Evolutionary conservation across 495 filamentous ascomycete species (phyloP).

Genomic region (Jackrogersella minutella): DNA sequence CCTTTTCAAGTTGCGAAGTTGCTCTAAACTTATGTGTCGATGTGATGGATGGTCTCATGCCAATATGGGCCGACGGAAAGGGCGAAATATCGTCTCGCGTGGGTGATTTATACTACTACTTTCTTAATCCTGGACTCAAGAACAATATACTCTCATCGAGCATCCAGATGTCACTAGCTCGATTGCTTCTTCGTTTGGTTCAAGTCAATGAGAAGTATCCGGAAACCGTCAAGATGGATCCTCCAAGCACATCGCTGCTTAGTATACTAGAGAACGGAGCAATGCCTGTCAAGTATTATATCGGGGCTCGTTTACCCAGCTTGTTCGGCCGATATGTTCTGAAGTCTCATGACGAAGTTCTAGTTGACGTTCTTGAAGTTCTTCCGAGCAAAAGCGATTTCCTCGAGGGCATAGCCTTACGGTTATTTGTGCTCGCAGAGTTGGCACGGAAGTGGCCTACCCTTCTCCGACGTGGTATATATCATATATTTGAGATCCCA

Average conservation of each 20-base stretch:
- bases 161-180: constrained; percentile 70
- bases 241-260: constrained; percentile 78
- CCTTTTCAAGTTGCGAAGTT: constrained; percentile 79
- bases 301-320: constrained; percentile 71
- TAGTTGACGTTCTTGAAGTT: constrained; percentile 75
- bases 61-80: constrained; percentile 66
- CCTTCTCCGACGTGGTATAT: constrained; percentile 81
- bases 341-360: constrained; percentile 80
- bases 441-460: constrained; percentile 84
- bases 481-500: constrained; percentile 90
- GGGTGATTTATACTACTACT: constrained; percentile 81
- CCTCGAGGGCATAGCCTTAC: constrained; percentile 84
- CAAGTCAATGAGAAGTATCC: constrained; percentile 70
- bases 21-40: constrained; percentile 73
- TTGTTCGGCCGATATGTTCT: constrained; percentile 83
- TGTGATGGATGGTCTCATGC: constrained; percentile 69
- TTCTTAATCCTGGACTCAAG: constrained; percentile 69
- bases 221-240: constrained; percentile 61
- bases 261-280: constrained; percentile 70
- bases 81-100: constrained; percentile 67
- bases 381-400: constrained; percentile 75
- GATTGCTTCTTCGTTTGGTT: constrained; percentile 72
- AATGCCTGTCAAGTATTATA: constrained; percentile 76
- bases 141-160: constrained; percentile 70
- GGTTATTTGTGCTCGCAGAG: constrained; percentile 75